Evolutionary conservation across 768 basidiomycete species (phyloP), one percentile per base, ranked within the genome.

Genomic region (Megacollybia marginata): DNA sequence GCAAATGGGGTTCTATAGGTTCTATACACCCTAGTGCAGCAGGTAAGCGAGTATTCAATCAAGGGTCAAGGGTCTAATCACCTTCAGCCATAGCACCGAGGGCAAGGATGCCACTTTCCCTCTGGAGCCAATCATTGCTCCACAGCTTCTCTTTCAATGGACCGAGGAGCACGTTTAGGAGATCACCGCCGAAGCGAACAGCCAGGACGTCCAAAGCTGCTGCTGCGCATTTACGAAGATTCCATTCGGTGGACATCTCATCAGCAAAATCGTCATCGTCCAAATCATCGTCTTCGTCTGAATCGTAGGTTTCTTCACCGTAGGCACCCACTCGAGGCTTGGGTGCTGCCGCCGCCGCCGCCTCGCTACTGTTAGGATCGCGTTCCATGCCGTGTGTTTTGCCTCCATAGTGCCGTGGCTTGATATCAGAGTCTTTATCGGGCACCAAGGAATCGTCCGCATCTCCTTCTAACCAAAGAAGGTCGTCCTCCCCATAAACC

Each of bases 21-120:
- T 95, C 92, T 59, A 99, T 96, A 65, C 96, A 99, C 18, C 96
- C 95, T 96, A 56, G 48, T 33, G 50, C 43, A 38, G 38, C 28
- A 38, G 46, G 13, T 13, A 46, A 44, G 16, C 32, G 34, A 44
- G 35, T n/a, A 20, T 28, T 1, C 28, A 13, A 9, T 8, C 15
- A 33, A 49, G 32, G 31, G 38, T 40, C 44, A 16, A 44, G n/a
- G n/a, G 44, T 16, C n/a, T 15, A 44, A 40, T 20, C 56, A 92
- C 94, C 95, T 76, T 99, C 96, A 6, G 96, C 96, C 82, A 99
- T 95, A 8, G 96, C 96, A 44, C 96, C 96, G 49, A 99, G 67
- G 1, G 96, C 96, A 51, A 99, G 71, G 54, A 99, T 94, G 15
- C 90, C 94, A 57, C 92, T 92, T 70, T 99, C 96, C 58, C 92